Evolutionary conservation across 2,329 filamentous ascomycete species (phyloP).

Genomic region (Dryadomyces quercivorus): DNA sequence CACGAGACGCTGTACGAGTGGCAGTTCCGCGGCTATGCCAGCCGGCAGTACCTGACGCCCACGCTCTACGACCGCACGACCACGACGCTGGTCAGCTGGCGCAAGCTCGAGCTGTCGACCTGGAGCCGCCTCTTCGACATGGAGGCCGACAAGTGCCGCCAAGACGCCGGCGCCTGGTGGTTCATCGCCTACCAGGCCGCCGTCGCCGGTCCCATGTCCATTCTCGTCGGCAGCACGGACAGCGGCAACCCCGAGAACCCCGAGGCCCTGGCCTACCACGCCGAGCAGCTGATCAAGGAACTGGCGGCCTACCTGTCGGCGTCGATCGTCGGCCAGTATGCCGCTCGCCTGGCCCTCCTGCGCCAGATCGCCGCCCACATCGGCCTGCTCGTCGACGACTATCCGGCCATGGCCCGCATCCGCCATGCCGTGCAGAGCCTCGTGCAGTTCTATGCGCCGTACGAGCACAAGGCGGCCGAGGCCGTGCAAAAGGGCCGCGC

Average conservation of each 20-base stretch:
- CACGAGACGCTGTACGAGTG: constrained; percentile 82
- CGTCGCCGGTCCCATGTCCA: constrained; percentile 58
- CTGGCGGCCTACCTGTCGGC: constrained; percentile 68
- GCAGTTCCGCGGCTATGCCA: constrained; percentile 79
- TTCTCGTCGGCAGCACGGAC: constrained; percentile 33
- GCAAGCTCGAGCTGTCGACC: constrained; percentile 79
- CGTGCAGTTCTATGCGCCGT: constrained; percentile 61
- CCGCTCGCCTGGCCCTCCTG: constrained; percentile 59
- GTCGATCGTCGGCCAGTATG: constrained; percentile 72
- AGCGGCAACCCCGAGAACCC: neutral
- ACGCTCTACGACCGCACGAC: constrained; percentile 67
- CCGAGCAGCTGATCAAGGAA: constrained; percentile 57
- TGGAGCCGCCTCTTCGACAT: constrained; percentile 84
- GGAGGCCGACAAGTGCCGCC: constrained; percentile 62
- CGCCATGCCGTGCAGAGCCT: constrained; percentile 62
- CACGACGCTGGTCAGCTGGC: constrained; percentile 73
- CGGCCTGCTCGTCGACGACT: constrained; percentile 44
- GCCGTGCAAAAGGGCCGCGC: constrained; percentile 54
- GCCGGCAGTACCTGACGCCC: constrained; percentile 59
- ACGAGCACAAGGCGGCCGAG: constrained; percentile 52
- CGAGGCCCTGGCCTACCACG: constrained; percentile 42
- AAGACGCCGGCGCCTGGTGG: constrained; percentile 85
- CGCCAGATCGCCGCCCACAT: constrained; percentile 54
- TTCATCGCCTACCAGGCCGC: constrained; percentile 90
- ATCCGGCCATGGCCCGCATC: constrained; percentile 45